Conservation (phyloP, 768 basidiomycete genomes). For the Macrolepiota fuliginosa region DNA sequence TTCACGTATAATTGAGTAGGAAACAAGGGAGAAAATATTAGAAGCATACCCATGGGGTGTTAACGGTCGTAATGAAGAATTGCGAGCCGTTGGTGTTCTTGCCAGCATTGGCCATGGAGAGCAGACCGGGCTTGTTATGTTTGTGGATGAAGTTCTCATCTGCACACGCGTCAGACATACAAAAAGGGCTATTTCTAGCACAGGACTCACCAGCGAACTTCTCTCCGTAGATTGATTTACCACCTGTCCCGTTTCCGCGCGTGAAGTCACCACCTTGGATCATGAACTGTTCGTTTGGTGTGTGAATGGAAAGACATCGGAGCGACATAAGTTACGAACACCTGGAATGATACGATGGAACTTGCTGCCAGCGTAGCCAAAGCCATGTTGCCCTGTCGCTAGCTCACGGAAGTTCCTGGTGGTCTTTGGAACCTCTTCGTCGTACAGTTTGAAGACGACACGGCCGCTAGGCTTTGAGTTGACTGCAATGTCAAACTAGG, state of each 20-base stretch:
- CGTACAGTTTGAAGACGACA: slow-evolving; percentile 81
- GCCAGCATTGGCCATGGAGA: slow-evolving; percentile 88
- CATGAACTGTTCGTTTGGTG: slow-evolving; percentile 58
- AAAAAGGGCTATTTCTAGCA: neutral
- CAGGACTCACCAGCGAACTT: slow-evolving; percentile 62
- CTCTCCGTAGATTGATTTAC: slow-evolving; percentile 83
- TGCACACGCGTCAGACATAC: slow-evolving; percentile 16
- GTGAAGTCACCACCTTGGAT: slow-evolving; percentile 89
- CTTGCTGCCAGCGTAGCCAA: slow-evolving; percentile 65
- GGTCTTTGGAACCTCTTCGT: slow-evolving; percentile 81
- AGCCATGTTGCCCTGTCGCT: slow-evolving; percentile 61
- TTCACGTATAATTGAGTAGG: neutral
- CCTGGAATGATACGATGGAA: slow-evolving; percentile 78
- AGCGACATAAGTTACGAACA: slow-evolving; percentile 32
- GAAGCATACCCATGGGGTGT: slow-evolving; percentile 56
- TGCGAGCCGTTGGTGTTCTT: slow-evolving; percentile 80
- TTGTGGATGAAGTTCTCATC: slow-evolving; percentile 82
- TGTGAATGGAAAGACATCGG: neutral
- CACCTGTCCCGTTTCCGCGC: slow-evolving; percentile 70
- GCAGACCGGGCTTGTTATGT: slow-evolving; percentile 62
- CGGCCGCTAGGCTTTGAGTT: slow-evolving; percentile 59
- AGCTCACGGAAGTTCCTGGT: slow-evolving; percentile 80
- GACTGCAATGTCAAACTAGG: slow-evolving; percentile 66
- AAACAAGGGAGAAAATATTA: neutral
- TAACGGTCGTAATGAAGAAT: slow-evolving; percentile 77